Evolutionary conservation across 2,329 filamentous ascomycete genomes (phyloP).

Genomic region (Clarireedia monteithiana): DNA sequence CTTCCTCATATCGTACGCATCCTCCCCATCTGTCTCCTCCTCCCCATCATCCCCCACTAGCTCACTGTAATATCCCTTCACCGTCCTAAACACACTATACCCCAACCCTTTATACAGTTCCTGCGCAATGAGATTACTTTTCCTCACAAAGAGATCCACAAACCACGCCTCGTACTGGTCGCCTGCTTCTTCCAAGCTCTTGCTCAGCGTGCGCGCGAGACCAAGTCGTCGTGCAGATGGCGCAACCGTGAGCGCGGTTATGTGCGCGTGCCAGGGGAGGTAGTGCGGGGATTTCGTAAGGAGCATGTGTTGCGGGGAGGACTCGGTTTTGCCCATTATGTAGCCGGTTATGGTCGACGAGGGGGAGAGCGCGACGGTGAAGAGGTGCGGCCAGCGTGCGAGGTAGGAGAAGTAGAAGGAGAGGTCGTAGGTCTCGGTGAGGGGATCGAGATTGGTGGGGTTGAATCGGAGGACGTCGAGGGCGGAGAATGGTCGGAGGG

Average conservation of each 20-base stretch:
- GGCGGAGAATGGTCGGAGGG: slow-evolving; percentile 77
- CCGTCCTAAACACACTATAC: slow-evolving; percentile 82
- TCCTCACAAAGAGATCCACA: slow-evolving; percentile 87
- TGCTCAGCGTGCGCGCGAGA: slow-evolving; percentile 75
- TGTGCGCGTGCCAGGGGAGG: slow-evolving; percentile 98
- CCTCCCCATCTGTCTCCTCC: slow-evolving; percentile 67
- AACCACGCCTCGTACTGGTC: slow-evolving; percentile 87
- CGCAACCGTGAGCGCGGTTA: slow-evolving; percentile 89
- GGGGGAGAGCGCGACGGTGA: slow-evolving; percentile 82
- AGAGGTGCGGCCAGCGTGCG: slow-evolving; percentile 90
- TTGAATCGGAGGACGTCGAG: slow-evolving; percentile 84
- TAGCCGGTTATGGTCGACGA: slow-evolving; percentile 90
- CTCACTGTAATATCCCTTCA: slow-evolving; percentile 90
- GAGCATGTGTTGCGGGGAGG: slow-evolving; percentile 67
- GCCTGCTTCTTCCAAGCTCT: slow-evolving; percentile 73
- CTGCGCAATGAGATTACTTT: slow-evolving; percentile 81
- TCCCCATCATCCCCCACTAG: slow-evolving; percentile 66
- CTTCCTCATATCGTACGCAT: slow-evolving; percentile 97
- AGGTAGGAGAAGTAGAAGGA: slow-evolving; percentile 95
- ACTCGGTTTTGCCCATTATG: slow-evolving; percentile 96
- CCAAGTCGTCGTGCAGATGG: slow-evolving; percentile 79
- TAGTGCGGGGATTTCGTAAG: slow-evolving; percentile 76
- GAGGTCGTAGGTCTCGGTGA: slow-evolving; percentile 97
- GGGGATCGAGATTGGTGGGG: slow-evolving; percentile 87
- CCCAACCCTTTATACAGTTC: slow-evolving; percentile 85